These are phyloP conservation scores for Aegilops speltoides DNA, from an alignment of 176 grass and related monocot species.

Conservation along the genomic window DNA sequence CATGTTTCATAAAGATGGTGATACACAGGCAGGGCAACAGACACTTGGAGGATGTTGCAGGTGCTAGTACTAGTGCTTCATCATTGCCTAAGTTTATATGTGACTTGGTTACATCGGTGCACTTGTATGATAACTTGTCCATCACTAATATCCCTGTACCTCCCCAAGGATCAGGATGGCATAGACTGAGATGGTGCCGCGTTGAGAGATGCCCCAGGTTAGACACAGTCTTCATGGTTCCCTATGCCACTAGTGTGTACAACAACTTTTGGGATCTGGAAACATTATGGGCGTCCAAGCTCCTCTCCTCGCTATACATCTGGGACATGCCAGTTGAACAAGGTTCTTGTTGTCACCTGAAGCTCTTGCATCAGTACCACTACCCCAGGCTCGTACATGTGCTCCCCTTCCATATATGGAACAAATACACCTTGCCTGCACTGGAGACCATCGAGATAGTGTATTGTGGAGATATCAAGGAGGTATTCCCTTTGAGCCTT, in stretches of 20 bases:
- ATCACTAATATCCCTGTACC: not conserved
- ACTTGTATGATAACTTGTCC: not conserved
- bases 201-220: conserved; percentile 9
- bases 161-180: not conserved
- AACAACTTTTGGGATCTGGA: no score
- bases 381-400: not conserved
- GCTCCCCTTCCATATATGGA: not conserved
- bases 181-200: not conserved
- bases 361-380: no score
- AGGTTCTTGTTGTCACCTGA: not conserved
- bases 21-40: not conserved
- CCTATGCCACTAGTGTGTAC: no score
- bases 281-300: no score
- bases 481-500: not conserved
- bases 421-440: no score
- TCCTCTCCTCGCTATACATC: not conserved
- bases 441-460: not conserved
- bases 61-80: not conserved
- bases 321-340: not conserved
- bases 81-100: not conserved
- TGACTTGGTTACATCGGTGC: not conserved
- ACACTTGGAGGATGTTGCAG: not conserved
- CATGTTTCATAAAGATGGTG: not conserved
- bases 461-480: not conserved
- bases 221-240: not conserved